Conservation (phyloP, 2,329 filamentous ascomycete species). For the Fusarium tanahbumbuense region DNA sequence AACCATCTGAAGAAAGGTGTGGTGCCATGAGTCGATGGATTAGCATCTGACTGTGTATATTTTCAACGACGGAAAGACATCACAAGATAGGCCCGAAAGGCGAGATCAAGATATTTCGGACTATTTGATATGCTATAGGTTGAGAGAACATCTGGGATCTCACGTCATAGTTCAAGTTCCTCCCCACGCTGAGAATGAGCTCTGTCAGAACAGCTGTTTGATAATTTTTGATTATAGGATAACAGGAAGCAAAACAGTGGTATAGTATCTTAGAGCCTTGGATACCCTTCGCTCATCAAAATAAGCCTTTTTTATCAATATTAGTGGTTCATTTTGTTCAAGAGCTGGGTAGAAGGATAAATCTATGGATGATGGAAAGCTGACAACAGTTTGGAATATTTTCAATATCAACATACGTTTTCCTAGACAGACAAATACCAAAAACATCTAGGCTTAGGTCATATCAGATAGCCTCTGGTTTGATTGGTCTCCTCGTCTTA, state of each 20-base stretch:
- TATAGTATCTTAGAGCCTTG: rapidly evolving
- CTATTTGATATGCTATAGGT: not conserved
- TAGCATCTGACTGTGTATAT: not conserved
- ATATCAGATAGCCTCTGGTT: not conserved
- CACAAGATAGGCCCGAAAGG: not conserved
- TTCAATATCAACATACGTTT: rapidly evolving
- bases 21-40: not conserved
- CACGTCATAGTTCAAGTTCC: not conserved
- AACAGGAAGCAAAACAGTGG: not conserved
- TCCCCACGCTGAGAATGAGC: rapidly evolving
- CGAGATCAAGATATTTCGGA: not conserved
- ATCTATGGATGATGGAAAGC: not conserved
- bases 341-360: not conserved
- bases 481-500: not conserved
- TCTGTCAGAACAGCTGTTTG: not conserved
- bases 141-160: not conserved
- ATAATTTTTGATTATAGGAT: not conserved
- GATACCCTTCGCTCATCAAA: no score
- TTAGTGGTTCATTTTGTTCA: not conserved
- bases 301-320: not conserved
- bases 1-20: not conserved
- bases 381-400: not conserved
- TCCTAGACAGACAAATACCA: not conserved
- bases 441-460: rapidly evolving
- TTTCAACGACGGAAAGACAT: not conserved